Evolutionary conservation across 352 stramenopile species (phyloP), one percentile per base, ranked within the genome.

Genomic region (Pythium scleroteichum): DNA sequence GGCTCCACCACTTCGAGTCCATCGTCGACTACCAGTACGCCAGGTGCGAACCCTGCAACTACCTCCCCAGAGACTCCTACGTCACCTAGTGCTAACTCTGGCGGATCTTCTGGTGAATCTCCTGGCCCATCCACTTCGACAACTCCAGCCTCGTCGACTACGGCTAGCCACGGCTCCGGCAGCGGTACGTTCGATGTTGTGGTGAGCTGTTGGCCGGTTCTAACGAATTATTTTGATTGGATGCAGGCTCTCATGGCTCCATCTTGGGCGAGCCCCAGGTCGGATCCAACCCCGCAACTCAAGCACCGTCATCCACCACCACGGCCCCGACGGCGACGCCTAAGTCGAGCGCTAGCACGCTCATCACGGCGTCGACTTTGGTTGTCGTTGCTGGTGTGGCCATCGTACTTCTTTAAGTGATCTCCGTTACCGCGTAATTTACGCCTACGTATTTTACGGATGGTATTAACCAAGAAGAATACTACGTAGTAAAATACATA

Each of bases 361-460:
- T 54, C 4, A 17, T 49, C 3, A 27, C 52, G 39, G 52, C 58
- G 39, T 32, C 48, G 17, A 16, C 52, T 20, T 38, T 33, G 0
- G 20, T 35, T 2, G 45, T 44, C 24, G 40, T 4, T n/a, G 38
- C 32, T 2, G 27, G 23, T 10, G 33, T 53, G 4, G 17, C 48
- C 1, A 38, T 35, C 7, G 19, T 64, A 56, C 47, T 65, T 10
- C 40, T 59, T 53, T 59, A 59, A 53, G 48, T 59, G 58, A 65
- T 44, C 19, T n/a, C n/a, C 12, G 9, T 40, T 62, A 24, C 46
- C 17, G 23, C 41, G 58, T 59, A 65, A 59, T 46, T 53, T 62
- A 41, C 52, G 14, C n/a, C n/a, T n/a, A n/a, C n/a, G n/a, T n/a
- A n/a, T n/a, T n/a, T n/a, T n/a, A n/a, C n/a, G n/a, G n/a, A n/a